These are phyloP conservation scores for Coemansia sp. DNA, from an alignment of 192 early-diverging fungal species.

Conservation along the genomic window DNA sequence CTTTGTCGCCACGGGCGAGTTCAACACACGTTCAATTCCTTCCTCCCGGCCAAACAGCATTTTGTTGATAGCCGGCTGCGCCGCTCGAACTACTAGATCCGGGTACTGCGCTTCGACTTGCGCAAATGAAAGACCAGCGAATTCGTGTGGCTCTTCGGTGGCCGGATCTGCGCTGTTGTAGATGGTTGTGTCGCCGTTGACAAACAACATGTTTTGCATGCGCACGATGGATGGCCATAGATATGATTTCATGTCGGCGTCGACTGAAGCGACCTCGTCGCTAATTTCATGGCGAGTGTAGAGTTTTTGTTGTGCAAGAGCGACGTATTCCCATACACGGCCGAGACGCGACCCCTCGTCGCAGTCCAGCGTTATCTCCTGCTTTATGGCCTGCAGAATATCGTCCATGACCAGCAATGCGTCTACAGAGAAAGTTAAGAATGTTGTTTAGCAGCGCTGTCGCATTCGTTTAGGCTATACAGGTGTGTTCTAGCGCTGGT, in stretches of 20 bases:
- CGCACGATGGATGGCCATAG: constrained; percentile 37
- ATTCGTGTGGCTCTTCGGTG: constrained; percentile 3
- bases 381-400: constrained; percentile 27
- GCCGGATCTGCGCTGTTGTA: constrained; percentile 11
- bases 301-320: constrained; percentile 24
- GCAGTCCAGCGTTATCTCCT: constrained; percentile 46
- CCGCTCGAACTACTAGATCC: constrained; percentile 18
- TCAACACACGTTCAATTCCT: constrained; percentile 18
- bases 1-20: constrained; percentile 13
- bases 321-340: constrained; percentile 35
- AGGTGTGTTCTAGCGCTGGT: too few relatives aligned
- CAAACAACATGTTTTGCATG: constrained; percentile 23
- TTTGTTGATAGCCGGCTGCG: constrained; percentile 20
- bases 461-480: not conserved
- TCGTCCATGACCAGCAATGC: constrained; percentile 29
- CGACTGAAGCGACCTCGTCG: constrained; percentile 3
- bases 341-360: constrained; percentile 26
- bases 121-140: not conserved
- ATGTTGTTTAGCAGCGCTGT: not conserved
- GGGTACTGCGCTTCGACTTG: constrained; percentile 26
- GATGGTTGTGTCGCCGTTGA: constrained; percentile 7
- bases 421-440: not conserved
- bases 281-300: constrained; percentile 6
- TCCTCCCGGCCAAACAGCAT: constrained; percentile 37
- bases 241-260: constrained; percentile 21